phyloP scores from a whole-genome alignment of 768 basidiomycete species.

The Tulasnella sp. region DNA sequence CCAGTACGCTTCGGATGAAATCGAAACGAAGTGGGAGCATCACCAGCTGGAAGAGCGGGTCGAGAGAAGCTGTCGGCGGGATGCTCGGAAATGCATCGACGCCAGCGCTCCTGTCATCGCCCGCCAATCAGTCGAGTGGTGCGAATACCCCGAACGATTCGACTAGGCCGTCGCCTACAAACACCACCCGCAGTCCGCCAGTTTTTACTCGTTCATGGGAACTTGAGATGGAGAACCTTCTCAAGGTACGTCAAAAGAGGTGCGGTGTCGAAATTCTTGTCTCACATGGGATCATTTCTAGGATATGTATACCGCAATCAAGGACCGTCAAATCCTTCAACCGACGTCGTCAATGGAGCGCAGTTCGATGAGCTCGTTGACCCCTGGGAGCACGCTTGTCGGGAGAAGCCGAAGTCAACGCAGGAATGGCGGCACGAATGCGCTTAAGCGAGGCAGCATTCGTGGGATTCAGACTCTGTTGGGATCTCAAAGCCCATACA shows the following conservation, averaged over 20 bases:
- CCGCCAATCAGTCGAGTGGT: neutral
- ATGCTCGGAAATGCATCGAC: conserved; percentile 8
- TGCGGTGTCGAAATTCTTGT: no score
- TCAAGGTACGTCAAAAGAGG: conserved; percentile 47
- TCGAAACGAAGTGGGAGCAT: conserved; percentile 20
- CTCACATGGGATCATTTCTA: conserved; percentile 28
- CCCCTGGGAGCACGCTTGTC: conserved; percentile 38
- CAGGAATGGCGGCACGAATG: conserved; percentile 34
- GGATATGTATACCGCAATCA: conserved; percentile 94
- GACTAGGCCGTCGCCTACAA: neutral
- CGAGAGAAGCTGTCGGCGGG: conserved; percentile 1
- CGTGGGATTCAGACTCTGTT: conserved; percentile 77
- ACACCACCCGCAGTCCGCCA: conserved; percentile 25
- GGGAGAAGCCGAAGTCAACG: conserved; percentile 62
- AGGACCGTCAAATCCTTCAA: conserved; percentile 81
- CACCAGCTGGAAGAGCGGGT: conserved; percentile 17
- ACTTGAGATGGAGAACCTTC: conserved; percentile 66
- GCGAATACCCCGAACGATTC: neutral
- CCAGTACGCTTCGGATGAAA: conserved; percentile 6
- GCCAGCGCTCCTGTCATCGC: neutral
- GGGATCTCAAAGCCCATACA: conserved; percentile 66
- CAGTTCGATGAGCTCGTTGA: conserved; percentile 39
- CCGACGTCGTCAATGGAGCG: conserved; percentile 37
- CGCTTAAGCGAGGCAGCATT: conserved; percentile 83
- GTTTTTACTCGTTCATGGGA: conserved; percentile 69